Evolutionary conservation across 768 basidiomycete genomes (phyloP).

Genomic region (Agrocybe chaxingu): DNA sequence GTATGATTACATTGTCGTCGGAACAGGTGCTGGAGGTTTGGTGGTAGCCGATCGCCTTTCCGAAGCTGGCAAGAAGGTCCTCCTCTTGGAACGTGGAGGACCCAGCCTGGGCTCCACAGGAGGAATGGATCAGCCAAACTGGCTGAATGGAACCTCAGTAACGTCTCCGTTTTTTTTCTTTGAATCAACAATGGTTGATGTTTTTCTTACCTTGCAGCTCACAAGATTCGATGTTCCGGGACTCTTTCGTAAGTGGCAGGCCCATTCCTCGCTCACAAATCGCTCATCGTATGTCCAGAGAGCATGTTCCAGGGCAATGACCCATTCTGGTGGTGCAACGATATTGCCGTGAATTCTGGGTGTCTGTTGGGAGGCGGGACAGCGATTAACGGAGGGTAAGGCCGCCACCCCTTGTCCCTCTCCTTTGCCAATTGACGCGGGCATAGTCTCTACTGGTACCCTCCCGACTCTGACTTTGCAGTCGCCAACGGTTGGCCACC

Average conservation of each 20-base stretch:
- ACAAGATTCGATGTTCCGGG: conserved; percentile 69
- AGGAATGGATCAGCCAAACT: conserved; percentile 52
- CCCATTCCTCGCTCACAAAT: not conserved
- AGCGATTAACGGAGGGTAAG: conserved; percentile 61
- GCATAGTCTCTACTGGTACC: conserved; percentile 49
- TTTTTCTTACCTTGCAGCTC: conserved; percentile 29
- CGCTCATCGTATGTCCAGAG: conserved; percentile 26
- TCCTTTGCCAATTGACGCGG: not conserved
- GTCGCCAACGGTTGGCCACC: conserved; percentile 48
- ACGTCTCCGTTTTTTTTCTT: conserved; percentile 3
- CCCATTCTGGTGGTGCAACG: conserved; percentile 66
- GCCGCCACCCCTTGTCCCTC: conserved; percentile 2
- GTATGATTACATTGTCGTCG: conserved; percentile 56
- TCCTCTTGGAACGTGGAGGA: conserved; percentile 62
- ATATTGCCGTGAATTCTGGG: conserved; percentile 59
- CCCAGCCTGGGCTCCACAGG: conserved; percentile 59
- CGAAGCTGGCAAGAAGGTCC: conserved; percentile 59
- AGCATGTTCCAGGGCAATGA: conserved; percentile 59
- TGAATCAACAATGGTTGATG: not conserved
- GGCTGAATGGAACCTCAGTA: conserved; percentile 46
- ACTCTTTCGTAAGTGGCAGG: conserved; percentile 36
- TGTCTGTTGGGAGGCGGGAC: conserved; percentile 66
- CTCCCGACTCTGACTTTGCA: conserved; percentile 48
- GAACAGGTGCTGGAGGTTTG: conserved; percentile 57
- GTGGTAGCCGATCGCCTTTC: conserved; percentile 57